Conservation (phyloP, 2,329 filamentous ascomycete species). For the Bipolaris bicolor region DNA sequence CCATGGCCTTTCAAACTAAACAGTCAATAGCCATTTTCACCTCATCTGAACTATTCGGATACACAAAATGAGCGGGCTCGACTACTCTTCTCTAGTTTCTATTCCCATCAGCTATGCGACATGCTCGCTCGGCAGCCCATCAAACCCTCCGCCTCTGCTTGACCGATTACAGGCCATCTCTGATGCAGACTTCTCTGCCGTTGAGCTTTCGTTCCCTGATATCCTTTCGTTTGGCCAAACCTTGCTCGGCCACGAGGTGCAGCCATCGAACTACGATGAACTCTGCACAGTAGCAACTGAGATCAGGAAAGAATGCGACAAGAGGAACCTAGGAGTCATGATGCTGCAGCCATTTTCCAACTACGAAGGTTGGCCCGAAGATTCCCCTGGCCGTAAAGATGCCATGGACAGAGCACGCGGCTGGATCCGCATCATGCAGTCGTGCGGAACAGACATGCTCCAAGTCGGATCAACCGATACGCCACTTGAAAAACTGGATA, state of each 20-base stretch:
- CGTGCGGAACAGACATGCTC: constrained; percentile 71
- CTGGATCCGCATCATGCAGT: constrained; percentile 75
- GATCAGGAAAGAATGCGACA: constrained; percentile 62
- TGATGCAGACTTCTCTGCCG: constrained; percentile 68
- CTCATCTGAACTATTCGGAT: background rate
- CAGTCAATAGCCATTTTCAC: background rate
- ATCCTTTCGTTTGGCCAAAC: constrained; percentile 67
- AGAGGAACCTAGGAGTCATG: constrained; percentile 65
- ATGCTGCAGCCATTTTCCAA: constrained; percentile 79
- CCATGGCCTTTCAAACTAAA: background rate
- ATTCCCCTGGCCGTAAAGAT: constrained; percentile 63
- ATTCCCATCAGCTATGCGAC: constrained; percentile 62
- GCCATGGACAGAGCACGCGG: constrained; percentile 68
- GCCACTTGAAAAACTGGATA: constrained; percentile 59
- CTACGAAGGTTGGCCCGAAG: constrained; percentile 74
- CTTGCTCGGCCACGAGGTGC: constrained; percentile 58
- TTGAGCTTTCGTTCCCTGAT: constrained; percentile 78
- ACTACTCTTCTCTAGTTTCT: constrained; percentile 42
- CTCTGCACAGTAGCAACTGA: constrained; percentile 62
- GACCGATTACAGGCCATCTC: constrained; percentile 68
- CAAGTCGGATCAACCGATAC: constrained; percentile 71
- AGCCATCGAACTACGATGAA: constrained; percentile 64
- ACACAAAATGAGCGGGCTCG: constrained; percentile 41
- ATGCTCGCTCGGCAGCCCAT: constrained; percentile 59
- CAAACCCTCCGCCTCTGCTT: constrained; percentile 57